Percentiles rank a stretch among this genome's conserved stretches.
Evolutionary conservation across 495 filamentous ascomycete genomes (phyloP).

Genomic region (Barbatosphaeria neglecta): DNA sequence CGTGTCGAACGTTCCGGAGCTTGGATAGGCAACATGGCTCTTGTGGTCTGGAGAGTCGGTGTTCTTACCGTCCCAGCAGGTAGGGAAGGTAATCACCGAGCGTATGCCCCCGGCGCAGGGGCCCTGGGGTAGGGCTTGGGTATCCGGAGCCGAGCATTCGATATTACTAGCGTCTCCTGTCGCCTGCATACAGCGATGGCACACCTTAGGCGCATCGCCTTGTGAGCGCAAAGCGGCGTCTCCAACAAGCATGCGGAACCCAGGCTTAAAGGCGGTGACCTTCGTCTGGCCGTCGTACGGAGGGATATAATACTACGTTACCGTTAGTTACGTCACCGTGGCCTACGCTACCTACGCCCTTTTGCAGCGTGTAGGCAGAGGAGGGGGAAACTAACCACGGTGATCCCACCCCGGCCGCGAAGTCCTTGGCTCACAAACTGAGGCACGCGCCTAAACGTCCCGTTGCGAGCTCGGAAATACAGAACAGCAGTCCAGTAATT

Average conservation of each 20-base stretch:
- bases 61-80: slow-evolving; percentile 30
- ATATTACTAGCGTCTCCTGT: slow-evolving; percentile 6
- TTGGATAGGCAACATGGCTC: slow-evolving; percentile 23
- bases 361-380: too few relatives aligned
- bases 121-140: slow-evolving; percentile 13
- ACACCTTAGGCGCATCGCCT: slow-evolving; percentile 20
- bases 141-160: slow-evolving; percentile 26
- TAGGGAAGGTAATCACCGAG: slow-evolving; percentile 27
- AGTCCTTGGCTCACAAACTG: slow-evolving; percentile 23
- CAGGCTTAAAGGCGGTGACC: slow-evolving; percentile 29
- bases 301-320: slow-evolving; percentile 32
- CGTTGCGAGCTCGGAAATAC: slow-evolving; percentile 28
- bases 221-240: slow-evolving; percentile 35
- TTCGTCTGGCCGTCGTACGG: slow-evolving; percentile 22
- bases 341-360: too few relatives aligned
- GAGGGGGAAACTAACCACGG: too few relatives aligned
- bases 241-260: slow-evolving; percentile 63
- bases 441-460: slow-evolving; percentile 26
- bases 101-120: slow-evolving; percentile 23
- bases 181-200: slow-evolving; percentile 22
- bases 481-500: slow-evolving; percentile 34
- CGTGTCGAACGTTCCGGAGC: slow-evolving; percentile 16
- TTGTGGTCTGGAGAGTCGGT: slow-evolving; percentile 27
- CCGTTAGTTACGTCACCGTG: too few relatives aligned
- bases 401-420: slow-evolving; percentile 22